Evolutionary conservation across 176 grass and related monocot species (phyloP).

Genomic region (Avena atlantica): DNA sequence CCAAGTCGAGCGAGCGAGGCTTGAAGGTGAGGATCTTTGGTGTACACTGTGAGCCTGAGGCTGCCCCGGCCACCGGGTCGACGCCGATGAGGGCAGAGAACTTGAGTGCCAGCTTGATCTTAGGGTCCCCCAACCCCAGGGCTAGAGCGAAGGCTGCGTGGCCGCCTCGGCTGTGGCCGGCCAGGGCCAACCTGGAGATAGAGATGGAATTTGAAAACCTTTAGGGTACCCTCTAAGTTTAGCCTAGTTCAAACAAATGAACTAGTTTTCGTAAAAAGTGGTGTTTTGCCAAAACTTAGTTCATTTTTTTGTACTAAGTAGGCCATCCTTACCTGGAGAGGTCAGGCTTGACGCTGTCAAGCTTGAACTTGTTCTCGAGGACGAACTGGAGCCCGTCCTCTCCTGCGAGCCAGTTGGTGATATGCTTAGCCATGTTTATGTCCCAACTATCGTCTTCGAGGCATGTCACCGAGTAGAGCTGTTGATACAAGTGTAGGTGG

Average conservation of each 20-base stretch:
- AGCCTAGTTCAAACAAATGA: no score
- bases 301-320: no score
- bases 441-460: neutral
- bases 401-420: neutral
- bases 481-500: neutral
- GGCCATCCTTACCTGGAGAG: neutral
- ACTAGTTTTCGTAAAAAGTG: no score
- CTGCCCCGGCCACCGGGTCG: slow-evolving; percentile 15
- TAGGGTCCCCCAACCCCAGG: neutral
- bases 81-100: slow-evolving; percentile 38
- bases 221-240: no score
- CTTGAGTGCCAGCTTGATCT: neutral
- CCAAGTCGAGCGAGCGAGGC: neutral
- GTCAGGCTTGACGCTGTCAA: neutral
- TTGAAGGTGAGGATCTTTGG: neutral
- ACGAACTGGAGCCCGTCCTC: neutral
- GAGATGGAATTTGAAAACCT: no score
- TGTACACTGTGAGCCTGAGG: neutral
- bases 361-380: neutral
- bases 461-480: neutral
- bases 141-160: neutral
- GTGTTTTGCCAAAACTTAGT: no score
- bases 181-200: neutral
- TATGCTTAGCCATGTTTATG: neutral
- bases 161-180: slow-evolving; percentile 20